phyloP scores from a whole-genome alignment of 768 basidiomycete species.

The Coprinopsis strossmayeri region DNA sequence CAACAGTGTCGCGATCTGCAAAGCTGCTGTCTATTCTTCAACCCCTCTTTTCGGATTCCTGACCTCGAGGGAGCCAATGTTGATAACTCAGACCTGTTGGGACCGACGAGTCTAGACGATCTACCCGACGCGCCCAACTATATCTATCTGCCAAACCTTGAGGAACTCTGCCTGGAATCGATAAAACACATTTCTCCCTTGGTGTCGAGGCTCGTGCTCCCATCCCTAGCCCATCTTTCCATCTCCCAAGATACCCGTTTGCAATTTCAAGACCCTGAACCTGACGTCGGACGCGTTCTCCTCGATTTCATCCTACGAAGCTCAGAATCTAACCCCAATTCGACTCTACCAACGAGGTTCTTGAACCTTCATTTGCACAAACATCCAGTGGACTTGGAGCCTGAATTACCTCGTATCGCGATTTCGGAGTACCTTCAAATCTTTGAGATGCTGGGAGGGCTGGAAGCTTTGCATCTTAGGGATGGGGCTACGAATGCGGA shows the following conservation, averaged over 20 bases:
- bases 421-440: neutral
- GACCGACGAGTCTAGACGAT: neutral
- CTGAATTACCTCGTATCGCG: neutral
- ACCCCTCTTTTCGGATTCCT: conserved; percentile 2
- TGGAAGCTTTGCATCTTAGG: neutral
- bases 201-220: neutral
- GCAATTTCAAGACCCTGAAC: neutral
- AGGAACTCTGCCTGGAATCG: conserved; percentile 4
- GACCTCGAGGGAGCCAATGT: neutral
- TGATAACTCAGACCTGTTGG: neutral
- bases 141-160: conserved; percentile 1
- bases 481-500: conserved; percentile 3
- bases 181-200: conserved; percentile 2
- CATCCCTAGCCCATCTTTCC: neutral
- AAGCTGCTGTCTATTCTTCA: conserved; percentile 3
- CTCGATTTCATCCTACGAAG: neutral
- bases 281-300: neutral
- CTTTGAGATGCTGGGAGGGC: neutral
- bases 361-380: neutral
- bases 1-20: neutral
- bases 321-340: neutral
- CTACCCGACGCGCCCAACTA: neutral
- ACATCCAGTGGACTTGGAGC: neutral
- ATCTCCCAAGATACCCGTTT: neutral
- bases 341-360: neutral